Percentiles rank a stretch among this genome's conserved stretches.
Conservation (phyloP, 1,284 basidiomycete genomes). For the Irpex sp. region DNA sequence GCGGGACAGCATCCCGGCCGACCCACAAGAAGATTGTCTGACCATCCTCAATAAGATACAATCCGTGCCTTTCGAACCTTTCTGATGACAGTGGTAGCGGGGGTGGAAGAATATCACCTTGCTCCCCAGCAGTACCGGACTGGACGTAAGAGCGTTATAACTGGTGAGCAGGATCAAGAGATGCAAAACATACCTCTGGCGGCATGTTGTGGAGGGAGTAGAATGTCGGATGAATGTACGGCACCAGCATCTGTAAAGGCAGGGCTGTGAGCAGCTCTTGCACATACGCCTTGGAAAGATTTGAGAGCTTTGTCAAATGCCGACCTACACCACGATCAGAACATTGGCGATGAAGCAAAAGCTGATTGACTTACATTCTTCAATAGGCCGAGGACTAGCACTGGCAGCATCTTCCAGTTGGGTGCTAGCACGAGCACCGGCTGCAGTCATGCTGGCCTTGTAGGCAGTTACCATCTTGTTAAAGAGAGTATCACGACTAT, state of each 20-base stretch:
- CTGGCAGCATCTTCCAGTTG: constrained; percentile 94
- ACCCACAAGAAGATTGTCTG: constrained; percentile 99
- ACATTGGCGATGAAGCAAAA: constrained; percentile 10
- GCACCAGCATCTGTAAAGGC: constrained; percentile 91
- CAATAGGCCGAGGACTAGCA: constrained; percentile 89
- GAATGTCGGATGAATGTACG: constrained; percentile 95
- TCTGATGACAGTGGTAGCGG: constrained; percentile 95
- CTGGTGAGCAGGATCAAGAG: no score
- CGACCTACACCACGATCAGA: constrained; percentile 64
- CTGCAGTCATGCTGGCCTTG: constrained; percentile 96
- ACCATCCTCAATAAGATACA: constrained; percentile 97
- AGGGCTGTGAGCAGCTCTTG: constrained; percentile 93
- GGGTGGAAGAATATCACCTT: constrained; percentile 86
- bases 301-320: constrained; percentile 93
- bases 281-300: constrained; percentile 95
- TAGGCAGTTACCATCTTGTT: constrained; percentile 92
- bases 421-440: constrained; percentile 93
- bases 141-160: constrained; percentile 31
- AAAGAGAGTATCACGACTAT: constrained; percentile 91
- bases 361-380: constrained; percentile 83
- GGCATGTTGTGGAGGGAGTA: constrained; percentile 98
- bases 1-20: constrained; percentile 95
- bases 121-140: constrained; percentile 86
- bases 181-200: constrained; percentile 69
- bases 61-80: constrained; percentile 92